Conservation (phyloP, 2,329 filamentous ascomycete species). For the Aspergillus chevalieri region DNA sequence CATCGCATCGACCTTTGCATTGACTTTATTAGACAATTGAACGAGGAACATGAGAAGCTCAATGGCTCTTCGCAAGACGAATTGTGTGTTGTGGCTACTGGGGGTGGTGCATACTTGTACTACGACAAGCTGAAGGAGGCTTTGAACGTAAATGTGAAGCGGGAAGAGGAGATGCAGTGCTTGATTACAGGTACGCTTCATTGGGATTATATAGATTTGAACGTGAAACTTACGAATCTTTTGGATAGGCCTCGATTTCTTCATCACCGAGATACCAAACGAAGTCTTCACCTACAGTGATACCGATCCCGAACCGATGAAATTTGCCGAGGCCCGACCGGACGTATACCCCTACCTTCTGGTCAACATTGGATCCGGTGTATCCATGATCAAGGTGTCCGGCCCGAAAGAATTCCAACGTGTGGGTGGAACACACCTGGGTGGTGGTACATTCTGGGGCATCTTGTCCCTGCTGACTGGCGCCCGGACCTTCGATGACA, state of each 20-base stretch:
- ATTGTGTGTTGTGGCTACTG: slow-evolving; percentile 89
- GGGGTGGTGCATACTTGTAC: slow-evolving; percentile 92
- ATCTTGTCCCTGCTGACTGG: slow-evolving; percentile 85
- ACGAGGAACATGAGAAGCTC: slow-evolving; percentile 70
- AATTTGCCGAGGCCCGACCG: slow-evolving; percentile 69
- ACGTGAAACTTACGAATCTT: neutral
- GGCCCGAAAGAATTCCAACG: slow-evolving; percentile 80
- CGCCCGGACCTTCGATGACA: slow-evolving; percentile 94
- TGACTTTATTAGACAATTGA: slow-evolving; percentile 79
- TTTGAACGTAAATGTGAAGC: slow-evolving; percentile 77
- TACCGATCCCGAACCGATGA: slow-evolving; percentile 78
- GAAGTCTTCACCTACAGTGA: slow-evolving; percentile 98
- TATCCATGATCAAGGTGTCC: slow-evolving; percentile 94
- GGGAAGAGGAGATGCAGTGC: slow-evolving; percentile 98
- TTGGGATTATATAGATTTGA: neutral
- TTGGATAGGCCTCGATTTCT: slow-evolving; percentile 81
- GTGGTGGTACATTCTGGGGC: slow-evolving; percentile 96
- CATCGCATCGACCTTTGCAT: slow-evolving; percentile 90
- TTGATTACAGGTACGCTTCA: slow-evolving; percentile 73
- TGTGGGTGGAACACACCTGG: slow-evolving; percentile 89
- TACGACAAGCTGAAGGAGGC: slow-evolving; percentile 84
- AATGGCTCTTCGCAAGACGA: slow-evolving; percentile 65
- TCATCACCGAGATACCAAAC: slow-evolving; percentile 93
- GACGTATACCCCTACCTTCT: slow-evolving; percentile 94
- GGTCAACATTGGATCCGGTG: slow-evolving; percentile 95